Conservation (phyloP, 2,329 filamentous ascomycete species). For the Cercospora sojina region DNA sequence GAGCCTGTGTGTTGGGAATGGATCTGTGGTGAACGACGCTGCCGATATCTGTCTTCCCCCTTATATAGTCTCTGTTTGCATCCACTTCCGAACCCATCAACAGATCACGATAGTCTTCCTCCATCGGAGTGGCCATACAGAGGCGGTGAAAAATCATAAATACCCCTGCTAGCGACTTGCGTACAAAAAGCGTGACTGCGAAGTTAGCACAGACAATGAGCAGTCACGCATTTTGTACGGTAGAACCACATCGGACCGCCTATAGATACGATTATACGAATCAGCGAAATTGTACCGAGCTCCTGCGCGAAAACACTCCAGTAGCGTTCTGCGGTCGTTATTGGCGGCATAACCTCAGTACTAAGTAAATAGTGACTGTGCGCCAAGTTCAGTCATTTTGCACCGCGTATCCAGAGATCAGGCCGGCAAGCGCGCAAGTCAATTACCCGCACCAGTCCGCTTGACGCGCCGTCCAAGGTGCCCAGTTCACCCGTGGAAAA, state of each 20-base stretch:
- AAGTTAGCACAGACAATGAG: too few relatives aligned
- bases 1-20: neutral
- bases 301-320: neutral
- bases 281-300: neutral
- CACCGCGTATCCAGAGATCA: neutral
- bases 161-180: too few relatives aligned
- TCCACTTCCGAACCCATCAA: neutral
- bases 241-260: too few relatives aligned
- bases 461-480: neutral
- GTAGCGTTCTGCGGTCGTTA: neutral
- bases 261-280: too few relatives aligned
- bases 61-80: neutral
- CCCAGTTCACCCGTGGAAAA: neutral
- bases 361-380: too few relatives aligned
- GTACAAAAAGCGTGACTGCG: too few relatives aligned
- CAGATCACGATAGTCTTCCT: neutral
- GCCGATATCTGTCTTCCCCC: neutral
- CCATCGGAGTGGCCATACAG: too few relatives aligned
- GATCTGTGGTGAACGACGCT: neutral
- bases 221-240: too few relatives aligned
- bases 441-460: neutral
- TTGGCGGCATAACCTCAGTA: neutral
- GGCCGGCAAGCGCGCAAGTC: neutral
- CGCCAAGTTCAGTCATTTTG: neutral
- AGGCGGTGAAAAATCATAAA: too few relatives aligned